phyloP scores from a whole-genome alignment of 108 stramenopile species.

The Nitzschia palea region DNA sequence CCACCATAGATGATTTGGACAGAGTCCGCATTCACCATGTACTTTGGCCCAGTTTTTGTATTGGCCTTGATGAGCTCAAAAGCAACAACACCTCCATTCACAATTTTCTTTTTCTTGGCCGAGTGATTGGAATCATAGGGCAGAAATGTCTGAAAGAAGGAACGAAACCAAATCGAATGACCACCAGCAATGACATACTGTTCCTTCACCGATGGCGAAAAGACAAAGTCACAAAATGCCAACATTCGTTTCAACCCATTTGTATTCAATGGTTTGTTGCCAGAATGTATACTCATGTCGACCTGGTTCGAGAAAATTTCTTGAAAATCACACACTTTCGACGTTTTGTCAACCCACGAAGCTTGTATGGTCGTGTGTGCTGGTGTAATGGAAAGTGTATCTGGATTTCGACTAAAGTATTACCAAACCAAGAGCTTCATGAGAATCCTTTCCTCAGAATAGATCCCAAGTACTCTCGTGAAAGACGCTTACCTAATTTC shows the following conservation, averaged over 20 bases:
- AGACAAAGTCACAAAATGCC: constrained; percentile 79
- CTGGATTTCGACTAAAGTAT: constrained; percentile 69
- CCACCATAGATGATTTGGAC: constrained; percentile 82
- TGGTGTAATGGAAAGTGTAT: constrained; percentile 87
- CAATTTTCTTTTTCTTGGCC: constrained; percentile 86
- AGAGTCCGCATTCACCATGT: constrained; percentile 81
- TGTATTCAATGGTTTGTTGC: constrained; percentile 83
- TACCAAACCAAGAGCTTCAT: neutral
- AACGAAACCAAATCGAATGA: constrained; percentile 90
- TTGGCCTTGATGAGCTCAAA: constrained; percentile 75
- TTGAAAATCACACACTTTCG: constrained; percentile 42
- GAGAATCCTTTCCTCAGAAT: too few species aligned
- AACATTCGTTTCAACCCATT: constrained; percentile 80
- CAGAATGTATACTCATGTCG: constrained; percentile 73
- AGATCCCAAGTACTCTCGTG: neutral
- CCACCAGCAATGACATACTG: constrained; percentile 80
- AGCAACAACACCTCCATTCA: constrained; percentile 86
- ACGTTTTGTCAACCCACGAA: constrained; percentile 79
- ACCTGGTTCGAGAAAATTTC: constrained; percentile 55
- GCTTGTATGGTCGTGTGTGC: constrained; percentile 62
- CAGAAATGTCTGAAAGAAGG: constrained; percentile 83
- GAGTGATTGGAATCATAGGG: constrained; percentile 62
- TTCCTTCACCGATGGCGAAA: constrained; percentile 59
- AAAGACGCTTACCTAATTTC: constrained; percentile 62
- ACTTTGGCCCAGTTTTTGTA: constrained; percentile 45